Percentiles rank a stretch among this genome's conserved stretches.
These are phyloP conservation scores for Paxillus rubicundulus DNA, from an alignment of 768 basidiomycete genomes.

Conservation along the genomic window DNA sequence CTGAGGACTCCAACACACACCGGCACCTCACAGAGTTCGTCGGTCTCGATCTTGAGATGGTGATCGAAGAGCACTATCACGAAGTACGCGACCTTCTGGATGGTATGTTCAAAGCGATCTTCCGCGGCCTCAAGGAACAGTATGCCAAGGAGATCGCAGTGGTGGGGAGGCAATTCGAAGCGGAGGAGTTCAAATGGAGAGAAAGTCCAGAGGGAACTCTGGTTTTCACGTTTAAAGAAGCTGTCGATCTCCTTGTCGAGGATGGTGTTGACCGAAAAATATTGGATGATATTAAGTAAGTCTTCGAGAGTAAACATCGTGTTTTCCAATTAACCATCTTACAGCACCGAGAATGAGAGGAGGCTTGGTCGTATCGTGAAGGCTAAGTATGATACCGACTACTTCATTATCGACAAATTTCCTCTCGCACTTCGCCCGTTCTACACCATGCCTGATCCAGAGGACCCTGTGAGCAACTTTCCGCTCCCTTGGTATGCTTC, in stretches of 20 bases:
- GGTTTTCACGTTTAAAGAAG: conserved; percentile 81
- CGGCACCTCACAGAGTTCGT: conserved; percentile 98
- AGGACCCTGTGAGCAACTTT: conserved; percentile 64
- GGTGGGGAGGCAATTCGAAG: conserved; percentile 85
- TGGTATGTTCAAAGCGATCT: conserved; percentile 80
- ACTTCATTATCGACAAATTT: conserved; percentile 99
- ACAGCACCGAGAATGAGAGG: conserved; percentile 93
- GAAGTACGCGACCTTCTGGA: conserved; percentile 95
- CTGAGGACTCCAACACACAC: conserved; percentile 95
- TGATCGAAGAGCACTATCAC: conserved; percentile 97
- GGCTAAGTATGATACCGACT: conserved; percentile 94
- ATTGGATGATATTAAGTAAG: conserved; percentile 88
- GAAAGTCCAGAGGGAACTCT: conserved; percentile 68
- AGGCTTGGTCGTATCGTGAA: conserved; percentile 86
- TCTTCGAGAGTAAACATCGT: conserved; percentile 7
- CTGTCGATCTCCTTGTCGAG: conserved; percentile 80
- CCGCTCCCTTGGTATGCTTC: neutral
- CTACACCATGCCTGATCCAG: conserved; percentile 98
- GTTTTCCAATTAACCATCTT: conserved; percentile 3
- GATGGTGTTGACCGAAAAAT: conserved; percentile 78
- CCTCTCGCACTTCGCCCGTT: conserved; percentile 94
- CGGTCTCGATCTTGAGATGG: conserved; percentile 98
- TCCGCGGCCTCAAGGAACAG: conserved; percentile 73
- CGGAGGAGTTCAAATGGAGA: conserved; percentile 93
- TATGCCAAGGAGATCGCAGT: conserved; percentile 81